Conservation (phyloP, 768 basidiomycete genomes). For the Tylopilus plumbeoviolaceoides region DNA sequence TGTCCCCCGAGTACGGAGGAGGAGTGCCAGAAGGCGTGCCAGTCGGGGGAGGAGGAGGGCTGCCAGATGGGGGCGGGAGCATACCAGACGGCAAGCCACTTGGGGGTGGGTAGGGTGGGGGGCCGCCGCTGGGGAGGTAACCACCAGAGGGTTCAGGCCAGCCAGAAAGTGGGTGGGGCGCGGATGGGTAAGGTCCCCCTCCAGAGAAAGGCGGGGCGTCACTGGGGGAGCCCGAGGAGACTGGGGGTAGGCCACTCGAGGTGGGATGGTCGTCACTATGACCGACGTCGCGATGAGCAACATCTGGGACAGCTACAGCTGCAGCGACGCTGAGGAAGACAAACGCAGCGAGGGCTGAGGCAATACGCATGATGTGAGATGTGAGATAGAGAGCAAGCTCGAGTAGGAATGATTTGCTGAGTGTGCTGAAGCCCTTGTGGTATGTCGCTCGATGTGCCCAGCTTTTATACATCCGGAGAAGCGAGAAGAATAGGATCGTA, state of each 20-base stretch:
- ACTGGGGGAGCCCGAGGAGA: background rate
- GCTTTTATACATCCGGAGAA: slow-evolving; percentile 8
- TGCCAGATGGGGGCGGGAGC: no score
- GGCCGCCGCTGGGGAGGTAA: no score
- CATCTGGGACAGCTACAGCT: slow-evolving; percentile 3
- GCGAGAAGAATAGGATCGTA: background rate
- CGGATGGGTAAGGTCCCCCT: no score
- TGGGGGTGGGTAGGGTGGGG: no score
- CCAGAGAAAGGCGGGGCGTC: no score
- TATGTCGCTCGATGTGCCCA: no score
- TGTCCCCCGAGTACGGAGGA: no score
- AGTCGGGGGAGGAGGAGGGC: no score
- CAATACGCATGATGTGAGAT: slow-evolving; percentile 10
- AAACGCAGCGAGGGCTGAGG: slow-evolving; percentile 1
- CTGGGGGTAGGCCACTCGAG: no score
- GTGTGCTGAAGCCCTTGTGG: background rate
- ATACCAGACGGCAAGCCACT: no score
- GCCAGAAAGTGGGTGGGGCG: background rate
- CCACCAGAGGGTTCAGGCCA: background rate
- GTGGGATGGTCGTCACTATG: background rate
- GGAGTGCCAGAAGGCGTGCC: no score
- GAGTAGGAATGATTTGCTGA: background rate
- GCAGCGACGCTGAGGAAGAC: slow-evolving; percentile 1
- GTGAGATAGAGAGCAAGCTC: background rate
- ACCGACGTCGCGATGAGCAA: background rate